Base-by-base conservation (phyloP, 2,329 filamentous ascomycete species). In the Colletotrichum melonis region DNA sequence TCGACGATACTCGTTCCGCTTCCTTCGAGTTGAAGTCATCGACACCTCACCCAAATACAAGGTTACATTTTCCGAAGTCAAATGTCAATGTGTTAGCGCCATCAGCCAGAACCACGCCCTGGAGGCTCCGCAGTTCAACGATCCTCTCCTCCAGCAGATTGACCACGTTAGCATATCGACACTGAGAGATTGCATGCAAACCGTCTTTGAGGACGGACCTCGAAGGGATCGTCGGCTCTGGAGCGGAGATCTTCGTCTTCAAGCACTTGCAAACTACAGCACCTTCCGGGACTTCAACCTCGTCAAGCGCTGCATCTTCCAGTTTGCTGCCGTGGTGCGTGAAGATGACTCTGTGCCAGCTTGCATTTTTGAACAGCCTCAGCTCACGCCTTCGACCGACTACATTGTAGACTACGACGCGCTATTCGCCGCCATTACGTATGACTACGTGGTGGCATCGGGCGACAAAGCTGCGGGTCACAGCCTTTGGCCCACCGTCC, bases 401-500 rank as follows among this genome's bases (percentile, higher is more conserved):
- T 83, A 82, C 66, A 82, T 83, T 35, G 78, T 82, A 12, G 81
- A 83, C 71, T 83, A 82, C 72, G 81, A 83, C 59, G 79, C 80
- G 1, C 76, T 83, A 16, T 82, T 82, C 65, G 78, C 77, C 8
- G 75, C 77, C 42, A 80, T 78, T 5, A 77, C 81, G 9, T 77
- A 79, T 11, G 81, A 83, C 71, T 82, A 82, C 65, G 76, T 78
- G 4, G 71, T 76, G 14, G 79, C 78, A 8, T 81, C 80, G 1
- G 78, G 78, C 5, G 81, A 83, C 56, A 54, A 74, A 9, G 74
- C 77, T 8, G 76, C 79, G 0, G 81, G 77, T 2, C 67, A 77
- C 4, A 74, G 77, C 4, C 75, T 83, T 5, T 83, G 80, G 81
- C 72, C 76, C 1, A 82, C 79, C 0, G 76, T 82, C 9, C 58